Conservation (phyloP, 2,329 filamentous ascomycete species). For the Incumbomyces delicatus region DNA sequence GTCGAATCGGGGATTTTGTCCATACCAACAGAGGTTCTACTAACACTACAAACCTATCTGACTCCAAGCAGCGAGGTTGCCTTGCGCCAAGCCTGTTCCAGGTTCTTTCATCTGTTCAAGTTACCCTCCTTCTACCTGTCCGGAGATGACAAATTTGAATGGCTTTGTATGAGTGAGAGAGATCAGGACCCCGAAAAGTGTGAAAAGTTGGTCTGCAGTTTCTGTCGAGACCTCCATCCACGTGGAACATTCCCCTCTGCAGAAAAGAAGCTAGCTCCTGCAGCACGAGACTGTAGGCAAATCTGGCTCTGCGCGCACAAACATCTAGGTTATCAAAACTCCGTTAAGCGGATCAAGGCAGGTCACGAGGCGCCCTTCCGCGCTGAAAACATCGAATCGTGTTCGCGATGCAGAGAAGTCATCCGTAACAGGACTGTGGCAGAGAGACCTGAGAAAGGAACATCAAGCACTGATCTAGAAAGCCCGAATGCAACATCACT, state of each 20-base stretch:
- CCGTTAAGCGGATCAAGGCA: constrained; percentile 17
- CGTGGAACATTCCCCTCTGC: constrained; percentile 16
- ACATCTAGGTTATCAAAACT: constrained; percentile 16
- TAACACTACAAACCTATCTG: constrained; percentile 17
- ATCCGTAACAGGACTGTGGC: constrained; percentile 20
- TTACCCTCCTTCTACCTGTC: constrained; percentile 17
- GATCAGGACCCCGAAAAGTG: constrained; percentile 18
- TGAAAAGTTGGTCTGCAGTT: constrained; percentile 17
- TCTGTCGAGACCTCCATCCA: constrained; percentile 17
- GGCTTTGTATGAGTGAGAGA: constrained; percentile 20
- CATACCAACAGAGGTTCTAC: constrained; percentile 19
- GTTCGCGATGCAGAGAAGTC: constrained; percentile 19
- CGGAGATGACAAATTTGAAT: constrained; percentile 19
- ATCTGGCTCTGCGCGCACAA: constrained; percentile 21
- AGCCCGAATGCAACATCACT: constrained; percentile 16
- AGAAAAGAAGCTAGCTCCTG: constrained; percentile 13
- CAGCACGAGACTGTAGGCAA: constrained; percentile 18
- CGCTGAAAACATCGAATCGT: constrained; percentile 17
- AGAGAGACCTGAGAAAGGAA: constrained; percentile 20
- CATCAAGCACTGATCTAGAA: constrained; percentile 16
- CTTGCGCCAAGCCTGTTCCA: constrained; percentile 18
- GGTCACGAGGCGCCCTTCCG: constrained; percentile 19
- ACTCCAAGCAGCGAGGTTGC: constrained; percentile 16
- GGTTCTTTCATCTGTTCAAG: constrained; percentile 19
- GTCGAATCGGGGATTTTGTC: constrained; percentile 18